phyloP scores from a whole-genome alignment of 192 early-diverging fungal species.

The Coemansia sp. region DNA sequence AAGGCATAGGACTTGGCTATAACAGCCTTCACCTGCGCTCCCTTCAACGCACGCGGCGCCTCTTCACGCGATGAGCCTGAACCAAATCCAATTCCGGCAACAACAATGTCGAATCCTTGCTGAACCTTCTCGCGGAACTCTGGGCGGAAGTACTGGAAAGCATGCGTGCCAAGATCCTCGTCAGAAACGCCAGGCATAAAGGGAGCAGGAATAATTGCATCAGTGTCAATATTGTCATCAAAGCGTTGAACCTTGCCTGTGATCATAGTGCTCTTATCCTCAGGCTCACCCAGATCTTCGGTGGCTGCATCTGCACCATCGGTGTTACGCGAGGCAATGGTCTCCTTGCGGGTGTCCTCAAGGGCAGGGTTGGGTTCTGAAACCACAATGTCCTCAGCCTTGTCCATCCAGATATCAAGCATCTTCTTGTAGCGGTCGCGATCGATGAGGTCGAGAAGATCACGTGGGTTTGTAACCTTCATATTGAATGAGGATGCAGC shows the following conservation, averaged over 20 bases:
- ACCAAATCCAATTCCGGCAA: conserved; percentile 73
- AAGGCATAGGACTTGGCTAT: conserved; percentile 81
- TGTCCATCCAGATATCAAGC: conserved; percentile 69
- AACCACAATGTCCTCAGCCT: conserved; percentile 58
- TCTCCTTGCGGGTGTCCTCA: conserved; percentile 44
- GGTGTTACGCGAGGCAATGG: conserved; percentile 48
- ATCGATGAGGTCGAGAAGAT: conserved; percentile 68
- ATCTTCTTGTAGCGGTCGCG: conserved; percentile 61
- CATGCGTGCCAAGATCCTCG: conserved; percentile 67
- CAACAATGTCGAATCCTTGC: conserved; percentile 68
- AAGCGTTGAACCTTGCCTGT: conserved; percentile 71
- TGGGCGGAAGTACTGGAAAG: conserved; percentile 73
- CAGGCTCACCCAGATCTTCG: conserved; percentile 5
- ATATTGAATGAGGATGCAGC: conserved; percentile 78
- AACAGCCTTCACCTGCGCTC: conserved; percentile 69
- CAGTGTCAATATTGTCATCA: conserved; percentile 75
- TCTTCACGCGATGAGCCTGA: conserved; percentile 78
- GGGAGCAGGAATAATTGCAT: conserved; percentile 77
- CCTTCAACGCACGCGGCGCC: conserved; percentile 73
- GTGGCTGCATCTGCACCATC: conserved; percentile 18
- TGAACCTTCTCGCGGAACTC: conserved; percentile 68
- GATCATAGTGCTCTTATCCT: conserved; percentile 53
- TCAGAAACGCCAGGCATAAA: conserved; percentile 73
- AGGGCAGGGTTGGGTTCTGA: conserved; percentile 66
- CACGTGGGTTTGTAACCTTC: conserved; percentile 67